These are phyloP conservation scores for Adansonia rubrostipa DNA, from an alignment of 441 rosid species.

Conservation along the genomic window DNA sequence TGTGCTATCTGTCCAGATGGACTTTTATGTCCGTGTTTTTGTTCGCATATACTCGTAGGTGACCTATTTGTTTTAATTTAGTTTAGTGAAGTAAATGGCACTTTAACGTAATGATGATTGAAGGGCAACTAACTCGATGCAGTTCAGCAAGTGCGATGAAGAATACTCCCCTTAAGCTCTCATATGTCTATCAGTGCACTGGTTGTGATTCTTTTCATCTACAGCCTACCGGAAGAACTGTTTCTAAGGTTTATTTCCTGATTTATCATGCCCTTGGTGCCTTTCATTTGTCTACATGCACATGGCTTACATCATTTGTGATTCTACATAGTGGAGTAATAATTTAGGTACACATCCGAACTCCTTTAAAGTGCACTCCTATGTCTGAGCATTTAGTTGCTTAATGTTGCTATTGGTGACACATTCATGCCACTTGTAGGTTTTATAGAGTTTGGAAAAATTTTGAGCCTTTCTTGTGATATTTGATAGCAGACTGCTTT, in stretches of 20 bases:
- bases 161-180: slow-evolving; percentile 96
- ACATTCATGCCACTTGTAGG: neutral
- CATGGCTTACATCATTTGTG: neutral
- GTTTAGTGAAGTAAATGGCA: slow-evolving; percentile 17
- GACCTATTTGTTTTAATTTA: slow-evolving; percentile 26
- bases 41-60: slow-evolving; percentile 92
- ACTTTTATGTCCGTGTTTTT: slow-evolving; percentile 94
- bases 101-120: slow-evolving; percentile 22
- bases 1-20: slow-evolving; percentile 89
- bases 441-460: neutral
- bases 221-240: slow-evolving; percentile 84
- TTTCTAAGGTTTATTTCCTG: slow-evolving; percentile 65
- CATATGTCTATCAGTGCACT: slow-evolving; percentile 91
- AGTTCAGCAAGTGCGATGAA: slow-evolving; percentile 98
- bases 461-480: neutral
- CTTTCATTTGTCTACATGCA: slow-evolving; percentile 1
- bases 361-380: neutral
- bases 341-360: neutral
- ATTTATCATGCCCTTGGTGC: slow-evolving; percentile 19
- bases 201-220: slow-evolving; percentile 99
- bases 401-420: neutral
- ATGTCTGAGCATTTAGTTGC: neutral
- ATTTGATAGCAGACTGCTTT: neutral
- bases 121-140: slow-evolving; percentile 39
- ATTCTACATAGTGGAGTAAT: neutral